These are phyloP conservation scores for Babesia ovata DNA, from an alignment of 169 alveolate genomes.

Conservation along the genomic window DNA sequence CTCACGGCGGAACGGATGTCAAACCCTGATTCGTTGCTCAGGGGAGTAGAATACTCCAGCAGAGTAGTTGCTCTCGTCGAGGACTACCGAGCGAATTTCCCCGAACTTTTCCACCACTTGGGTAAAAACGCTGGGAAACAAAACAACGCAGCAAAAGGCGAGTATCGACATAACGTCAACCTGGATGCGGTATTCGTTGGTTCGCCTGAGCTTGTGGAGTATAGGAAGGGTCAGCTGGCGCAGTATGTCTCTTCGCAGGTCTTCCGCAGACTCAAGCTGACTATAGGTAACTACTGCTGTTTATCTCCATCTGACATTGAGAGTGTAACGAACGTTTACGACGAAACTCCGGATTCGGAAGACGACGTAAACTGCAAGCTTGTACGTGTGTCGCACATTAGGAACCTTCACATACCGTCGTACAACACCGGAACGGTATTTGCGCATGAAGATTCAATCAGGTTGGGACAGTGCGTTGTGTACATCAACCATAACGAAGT, in stretches of 20 bases:
- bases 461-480: conserved; percentile 63
- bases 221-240: conserved; percentile 11
- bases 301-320: conserved; percentile 11
- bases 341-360: not conserved
- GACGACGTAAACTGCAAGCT: conserved; percentile 2
- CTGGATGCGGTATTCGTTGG: conserved; percentile 25
- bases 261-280: conserved; percentile 43
- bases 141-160: conserved; percentile 13
- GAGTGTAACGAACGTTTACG: not conserved
- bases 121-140: not conserved
- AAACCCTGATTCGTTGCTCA: not conserved
- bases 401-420: conserved; percentile 60
- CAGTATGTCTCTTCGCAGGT: conserved; percentile 27
- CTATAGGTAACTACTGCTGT: conserved; percentile 47
- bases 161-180: conserved; percentile 9
- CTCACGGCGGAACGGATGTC: conserved; percentile 2
- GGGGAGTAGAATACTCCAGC: conserved; percentile 42
- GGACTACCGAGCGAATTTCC: conserved; percentile 37
- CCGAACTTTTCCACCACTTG: conserved; percentile 44
- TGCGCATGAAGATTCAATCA: conserved; percentile 12
- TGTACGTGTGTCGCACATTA: conserved; percentile 51
- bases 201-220: conserved; percentile 17
- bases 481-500: conserved; percentile 52
- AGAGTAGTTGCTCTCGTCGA: conserved; percentile 25
- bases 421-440: conserved; percentile 31